Base-by-base conservation (phyloP, 768 basidiomycete species). In the Crassisporium funariophilum region DNA sequence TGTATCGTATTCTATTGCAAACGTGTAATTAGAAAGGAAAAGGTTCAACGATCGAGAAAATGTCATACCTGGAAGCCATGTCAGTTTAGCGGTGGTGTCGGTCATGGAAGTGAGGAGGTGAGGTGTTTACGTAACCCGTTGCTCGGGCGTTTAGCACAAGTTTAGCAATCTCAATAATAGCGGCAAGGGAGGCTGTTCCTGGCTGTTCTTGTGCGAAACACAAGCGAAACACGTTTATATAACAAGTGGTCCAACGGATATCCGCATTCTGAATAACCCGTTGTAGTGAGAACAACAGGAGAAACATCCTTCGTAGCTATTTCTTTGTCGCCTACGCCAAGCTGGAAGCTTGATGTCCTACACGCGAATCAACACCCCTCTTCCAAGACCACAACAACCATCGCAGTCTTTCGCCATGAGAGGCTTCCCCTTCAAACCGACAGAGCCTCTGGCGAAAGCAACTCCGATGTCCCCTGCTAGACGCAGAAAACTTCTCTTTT, bases 1-100 rank as follows among this genome's bases (percentile, higher is more conserved):
- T 9, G 63, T 61, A 49, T 87, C 79, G 56, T 86, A 73, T 50
- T 81, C 87, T 85, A 65, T 19, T 15, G 12, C 19, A 5, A 38
- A 38, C n/a, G n/a, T n/a, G n/a, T n/a, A 31, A 11, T 11, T 31
- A 31, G 29, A 11, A 31, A 11, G 29, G 7, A 29, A 31, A 31
- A 5, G n/a, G 10, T 11, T 31, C 27, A 29, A 13, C 8, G 27
- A 13, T 13, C 10, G 10, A 11, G 29, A 11, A 31, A 23, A 5
- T 19, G 33, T 35, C 55, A 44, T 67, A 81, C 83, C 82, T 71
- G 75, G 68, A 38, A 64, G 65, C 83, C 81, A 84, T 52, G 75
- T 67, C 49, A 78, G 78, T 5, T 40, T 17, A 15, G 16, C 15
- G 8, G 47, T 35, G 21, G 25, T 43, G 29, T 29, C 27, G 27